Evolutionary conservation across 257 asterid species (phyloP).

Genomic region (Fraxinus americana): DNA sequence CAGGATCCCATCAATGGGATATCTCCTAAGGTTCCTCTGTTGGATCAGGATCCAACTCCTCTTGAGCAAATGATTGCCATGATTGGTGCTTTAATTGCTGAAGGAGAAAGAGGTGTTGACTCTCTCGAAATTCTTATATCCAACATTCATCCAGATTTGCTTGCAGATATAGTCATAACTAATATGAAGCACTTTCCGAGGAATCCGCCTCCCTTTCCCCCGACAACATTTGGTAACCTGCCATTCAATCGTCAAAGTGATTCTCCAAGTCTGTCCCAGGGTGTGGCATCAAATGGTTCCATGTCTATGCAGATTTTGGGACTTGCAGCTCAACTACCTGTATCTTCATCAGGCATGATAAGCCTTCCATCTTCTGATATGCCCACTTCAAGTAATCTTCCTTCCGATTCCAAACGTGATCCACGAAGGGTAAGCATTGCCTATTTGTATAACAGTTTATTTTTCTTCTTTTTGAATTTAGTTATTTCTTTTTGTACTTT

Average conservation of each 20-base stretch:
- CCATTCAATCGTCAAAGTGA: slow-evolving; percentile 46
- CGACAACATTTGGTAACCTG: slow-evolving; percentile 34
- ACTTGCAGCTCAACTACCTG: slow-evolving; percentile 48
- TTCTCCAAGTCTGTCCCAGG: slow-evolving; percentile 42
- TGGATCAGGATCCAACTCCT: slow-evolving; percentile 60
- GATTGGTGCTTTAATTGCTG: slow-evolving; percentile 95
- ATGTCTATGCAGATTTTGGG: slow-evolving; percentile 42
- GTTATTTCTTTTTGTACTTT: neutral
- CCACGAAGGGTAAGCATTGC: slow-evolving; percentile 84
- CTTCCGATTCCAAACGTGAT: slow-evolving; percentile 84
- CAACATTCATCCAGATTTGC: slow-evolving; percentile 84
- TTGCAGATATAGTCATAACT: slow-evolving; percentile 93
- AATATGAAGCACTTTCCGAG: slow-evolving; percentile 93
- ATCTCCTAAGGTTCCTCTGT: slow-evolving; percentile 49
- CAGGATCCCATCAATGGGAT: slow-evolving; percentile 62
- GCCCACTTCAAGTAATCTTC: slow-evolving; percentile 50
- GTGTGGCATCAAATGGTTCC: slow-evolving; percentile 59
- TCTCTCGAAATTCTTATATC: slow-evolving; percentile 87
- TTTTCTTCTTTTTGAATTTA: slow-evolving; percentile 14
- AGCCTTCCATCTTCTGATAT: slow-evolving; percentile 50
- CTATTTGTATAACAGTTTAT: slow-evolving; percentile 18
- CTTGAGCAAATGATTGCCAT: slow-evolving; percentile 86
- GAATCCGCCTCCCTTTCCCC: slow-evolving; percentile 53
- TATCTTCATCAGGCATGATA: slow-evolving; percentile 39
- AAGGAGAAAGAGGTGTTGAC: slow-evolving; percentile 90